These are phyloP conservation scores for Septoria petroselini DNA, from an alignment of 2,329 filamentous ascomycete genomes.

Conservation along the genomic window DNA sequence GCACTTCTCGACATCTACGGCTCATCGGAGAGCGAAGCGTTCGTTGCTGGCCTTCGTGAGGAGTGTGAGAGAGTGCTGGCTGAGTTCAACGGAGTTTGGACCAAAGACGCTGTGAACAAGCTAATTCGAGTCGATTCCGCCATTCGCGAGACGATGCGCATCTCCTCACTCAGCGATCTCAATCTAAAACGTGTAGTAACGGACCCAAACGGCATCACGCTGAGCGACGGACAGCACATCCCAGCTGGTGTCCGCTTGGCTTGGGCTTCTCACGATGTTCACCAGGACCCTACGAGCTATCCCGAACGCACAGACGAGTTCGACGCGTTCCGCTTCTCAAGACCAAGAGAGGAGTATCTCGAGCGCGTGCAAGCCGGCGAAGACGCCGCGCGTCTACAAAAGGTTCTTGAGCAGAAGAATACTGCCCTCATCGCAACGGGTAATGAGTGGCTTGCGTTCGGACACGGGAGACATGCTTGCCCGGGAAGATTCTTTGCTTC, in stretches of 20 bases:
- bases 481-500: constrained; percentile 46
- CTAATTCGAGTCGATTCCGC: constrained; percentile 30
- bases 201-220: constrained; percentile 25
- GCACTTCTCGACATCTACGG: constrained; percentile 28
- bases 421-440: constrained; percentile 14
- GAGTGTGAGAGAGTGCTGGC: constrained; percentile 26
- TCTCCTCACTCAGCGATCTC: constrained; percentile 19
- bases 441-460: constrained; percentile 21
- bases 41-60: constrained; percentile 26
- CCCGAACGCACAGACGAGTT: constrained; percentile 23
- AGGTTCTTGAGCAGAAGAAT: constrained; percentile 17
- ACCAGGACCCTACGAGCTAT: constrained; percentile 30
- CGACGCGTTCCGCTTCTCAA: constrained; percentile 31
- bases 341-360: constrained; percentile 17
- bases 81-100: constrained; percentile 23
- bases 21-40: constrained; percentile 20
- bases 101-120: constrained; percentile 28
- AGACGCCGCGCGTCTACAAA: constrained; percentile 8
- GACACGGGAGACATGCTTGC: constrained; percentile 27
- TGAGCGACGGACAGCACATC: constrained; percentile 28
- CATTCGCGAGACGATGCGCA: constrained; percentile 33
- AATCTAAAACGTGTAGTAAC: constrained; percentile 28
- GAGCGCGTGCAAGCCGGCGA: constrained; percentile 5
- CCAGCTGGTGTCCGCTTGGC: constrained; percentile 30
- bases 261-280: constrained; percentile 25